A percentile compares a stretch with the other conserved stretches of the same genome.
These are phyloP conservation scores for Sphagnum magellanicum DNA, from an alignment of 228 moss, liverwort and hornwort genomes.

Conservation along the genomic window DNA sequence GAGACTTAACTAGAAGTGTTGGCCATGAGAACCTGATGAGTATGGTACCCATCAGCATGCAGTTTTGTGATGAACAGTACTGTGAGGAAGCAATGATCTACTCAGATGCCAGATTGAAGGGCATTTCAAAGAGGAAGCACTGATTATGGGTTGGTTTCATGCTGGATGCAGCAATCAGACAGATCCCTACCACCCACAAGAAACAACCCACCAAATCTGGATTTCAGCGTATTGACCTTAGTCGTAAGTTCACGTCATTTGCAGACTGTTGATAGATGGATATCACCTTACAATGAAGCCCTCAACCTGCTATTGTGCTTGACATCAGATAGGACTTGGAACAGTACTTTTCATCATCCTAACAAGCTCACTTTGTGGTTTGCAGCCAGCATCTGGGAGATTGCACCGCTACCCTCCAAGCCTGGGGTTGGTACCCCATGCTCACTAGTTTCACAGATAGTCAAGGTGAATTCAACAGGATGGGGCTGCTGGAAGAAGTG, in stretches of 20 bases:
- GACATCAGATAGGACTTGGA: too few species aligned
- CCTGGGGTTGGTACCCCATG: slow-evolving; percentile 46
- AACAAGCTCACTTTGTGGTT: background rate
- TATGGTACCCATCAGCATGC: too few species aligned
- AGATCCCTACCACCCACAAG: slow-evolving; percentile 62
- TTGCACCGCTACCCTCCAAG: slow-evolving; percentile 51
- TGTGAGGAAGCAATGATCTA: too few species aligned
- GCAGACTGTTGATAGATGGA: too few species aligned
- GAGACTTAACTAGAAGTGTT: too few species aligned
- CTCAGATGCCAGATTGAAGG: too few species aligned
- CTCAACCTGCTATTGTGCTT: too few species aligned
- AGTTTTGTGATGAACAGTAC: too few species aligned
- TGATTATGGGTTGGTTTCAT: background rate
- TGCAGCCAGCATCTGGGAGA: slow-evolving; percentile 88
- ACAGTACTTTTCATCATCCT: background rate
- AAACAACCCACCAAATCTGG: slow-evolving; percentile 35
- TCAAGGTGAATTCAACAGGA: slow-evolving; percentile 79
- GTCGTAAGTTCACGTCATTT: slow-evolving; percentile 40
- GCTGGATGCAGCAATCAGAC: slow-evolving; percentile 53
- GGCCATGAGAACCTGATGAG: too few species aligned
- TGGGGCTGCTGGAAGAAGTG: slow-evolving; percentile 79
- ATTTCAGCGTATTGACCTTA: slow-evolving; percentile 65
- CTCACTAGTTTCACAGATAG: slow-evolving; percentile 69
- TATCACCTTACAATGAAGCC: too few species aligned
- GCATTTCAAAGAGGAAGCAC: too few species aligned